Base-by-base conservation (phyloP, 75 land plant genomes). In the Picea sitchensis region DNA sequence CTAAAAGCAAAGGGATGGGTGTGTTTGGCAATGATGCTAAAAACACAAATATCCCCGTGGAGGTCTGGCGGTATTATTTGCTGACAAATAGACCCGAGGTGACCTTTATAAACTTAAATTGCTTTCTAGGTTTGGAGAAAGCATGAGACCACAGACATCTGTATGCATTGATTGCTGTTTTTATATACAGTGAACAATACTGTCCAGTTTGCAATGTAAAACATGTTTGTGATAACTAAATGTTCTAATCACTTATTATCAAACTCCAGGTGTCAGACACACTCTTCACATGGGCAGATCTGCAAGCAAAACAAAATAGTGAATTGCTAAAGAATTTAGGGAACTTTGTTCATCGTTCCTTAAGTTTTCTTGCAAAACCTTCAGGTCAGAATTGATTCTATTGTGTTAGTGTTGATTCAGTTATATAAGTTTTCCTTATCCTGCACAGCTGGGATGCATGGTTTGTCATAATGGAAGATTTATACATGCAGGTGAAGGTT, bases 11-110 rank as follows among this genome's bases (percentile, higher is more conserved):
- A 62, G 99, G 99, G 21, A 80, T 97, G 32, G 99, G 99, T 51
- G 94, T 97, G 34, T 97, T 97, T 87, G 99, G 99, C 0, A 97
- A 93, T 91, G 99, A 97, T 86, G 99, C 88, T 71, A 95, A 95
- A 73, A 87, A 84, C 65, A 95, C 99, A 62, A 85, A 81, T 21
- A 87, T 97, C 81, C 98, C 98, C 47, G 86, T 89, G 0, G 98
- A 95, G 86, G 98, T 93, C 1, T 97, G 96, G 98, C 83, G 99
- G 68, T 97, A 97, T 58, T 97, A 97, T 77, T 88, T 97, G 82
- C 87, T 97, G 23, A 88, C 93, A 23, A 97, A 95, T 83, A 89
- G 99, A 44, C 99, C 99, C 13, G 99, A 97, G 92, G 99, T 97
- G 61, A 71, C 47, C n/a, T 32, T 44, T 34, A 18, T 68, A 54